Percentiles rank a stretch among this genome's conserved stretches.
These are phyloP conservation scores for Scutellaria galericulata DNA, from an alignment of 257 asterid species.

Conservation along the genomic window DNA sequence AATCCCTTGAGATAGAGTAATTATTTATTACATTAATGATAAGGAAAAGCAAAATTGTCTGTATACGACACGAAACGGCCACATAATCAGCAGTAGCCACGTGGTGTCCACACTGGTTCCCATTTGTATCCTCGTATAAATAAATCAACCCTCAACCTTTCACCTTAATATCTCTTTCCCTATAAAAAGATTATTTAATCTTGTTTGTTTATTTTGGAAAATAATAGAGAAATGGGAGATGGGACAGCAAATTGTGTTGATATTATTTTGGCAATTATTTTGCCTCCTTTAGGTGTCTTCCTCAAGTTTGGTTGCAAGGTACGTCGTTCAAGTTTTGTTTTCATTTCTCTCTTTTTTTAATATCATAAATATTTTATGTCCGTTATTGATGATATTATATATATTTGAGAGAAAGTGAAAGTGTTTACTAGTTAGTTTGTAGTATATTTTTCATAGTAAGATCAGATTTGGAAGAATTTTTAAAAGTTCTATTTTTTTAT, in stretches of 20 bases:
- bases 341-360: not conserved
- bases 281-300: constrained; percentile 94
- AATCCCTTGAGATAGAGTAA: too few species aligned
- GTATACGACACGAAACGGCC: too few species aligned
- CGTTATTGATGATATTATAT: too few species aligned
- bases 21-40: too few species aligned
- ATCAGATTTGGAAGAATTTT: too few species aligned
- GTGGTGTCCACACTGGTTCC: not conserved
- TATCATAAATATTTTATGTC: not conserved
- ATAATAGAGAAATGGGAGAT: not conserved
- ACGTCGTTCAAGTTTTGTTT: too few species aligned
- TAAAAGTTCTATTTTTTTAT: not conserved
- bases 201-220: not conserved
- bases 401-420: too few species aligned
- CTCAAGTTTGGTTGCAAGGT: constrained; percentile 85
- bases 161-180: not conserved
- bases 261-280: constrained; percentile 69
- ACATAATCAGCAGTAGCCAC: not conserved
- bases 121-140: not conserved
- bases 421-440: too few species aligned
- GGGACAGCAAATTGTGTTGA: constrained; percentile 60
- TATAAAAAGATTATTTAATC: not conserved
- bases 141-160: not conserved
- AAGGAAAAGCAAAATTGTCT: too few species aligned
- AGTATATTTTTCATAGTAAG: too few species aligned